Base-by-base conservation (phyloP, 495 filamentous ascomycete species). In the Pyrenula massariospora region DNA sequence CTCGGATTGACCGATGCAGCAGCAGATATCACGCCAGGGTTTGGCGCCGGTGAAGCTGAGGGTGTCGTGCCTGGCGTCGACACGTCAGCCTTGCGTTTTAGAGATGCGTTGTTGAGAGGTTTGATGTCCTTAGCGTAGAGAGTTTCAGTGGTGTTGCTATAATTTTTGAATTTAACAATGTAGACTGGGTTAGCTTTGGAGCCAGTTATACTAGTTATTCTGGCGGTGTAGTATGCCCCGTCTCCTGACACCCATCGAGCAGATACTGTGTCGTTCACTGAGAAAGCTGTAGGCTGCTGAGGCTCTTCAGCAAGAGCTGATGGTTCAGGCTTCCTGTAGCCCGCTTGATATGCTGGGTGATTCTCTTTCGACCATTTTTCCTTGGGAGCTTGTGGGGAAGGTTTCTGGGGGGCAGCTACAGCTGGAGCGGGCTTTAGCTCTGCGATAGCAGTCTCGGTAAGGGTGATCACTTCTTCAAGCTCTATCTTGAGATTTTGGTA, bases 241-340 rank as follows among this genome's bases (percentile, higher is more conserved):
- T 97, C 93, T 48, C 89, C 92, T 2, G 88, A 86, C 31, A 86
- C 73, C 91, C 90, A 98, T 66, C 88, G 88, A 22, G 92, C 93
- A 66, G 94, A 76, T 42, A 96, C 87, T 25, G 75, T 84, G 64
- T 97, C 93, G 63, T 96, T 96, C 59, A 96, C 89, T 54, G 87
- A 79, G 68, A 90, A 95, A 2, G 77, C 78, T 11, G 72, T 71
- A 3, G 73, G 71, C 0, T 65, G 63, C 3, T 81, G 73, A 48
- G 77, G 60, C 23, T 73, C 65, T 53, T 83, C 75, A 22, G 73
- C 72, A 31, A 72, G 66, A 12, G 71, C 65, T 1, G 70, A 62
- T 48, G 72, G 65, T 36, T 78, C 73, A 51, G 66, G 66, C 58
- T 70, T 73, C 20, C 69, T 71, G 58, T 73, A 71, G 23, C 70